Evolutionary conservation across 345 rosid species (phyloP), one percentile per base, ranked within the genome.

Genomic region (Geranium brycei): DNA sequence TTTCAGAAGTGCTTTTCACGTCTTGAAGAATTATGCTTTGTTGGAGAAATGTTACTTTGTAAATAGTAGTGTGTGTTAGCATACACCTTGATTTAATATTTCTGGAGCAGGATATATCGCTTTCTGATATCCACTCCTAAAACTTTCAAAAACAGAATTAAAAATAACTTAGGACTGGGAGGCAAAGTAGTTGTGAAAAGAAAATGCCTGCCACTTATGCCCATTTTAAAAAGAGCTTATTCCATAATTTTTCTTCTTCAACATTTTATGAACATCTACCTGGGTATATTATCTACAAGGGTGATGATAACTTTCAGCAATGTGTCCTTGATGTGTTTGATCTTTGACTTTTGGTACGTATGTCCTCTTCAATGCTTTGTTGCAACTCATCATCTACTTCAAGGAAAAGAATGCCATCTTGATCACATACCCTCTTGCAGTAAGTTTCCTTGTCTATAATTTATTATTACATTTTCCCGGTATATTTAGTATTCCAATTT

Each of bases 401-500:
- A 89, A 89, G 79, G 96, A 89, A 73, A 89, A 89, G 85, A 78
- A 89, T 13, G 91, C 95, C 0, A 83, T 89, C 59, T 74, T 89
- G 61, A 85, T 83, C 68, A 89, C 96, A n/a, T 87, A 87, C 77
- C 96, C 96, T 66, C 96, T 75, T 41, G 79, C 77, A 80, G 96
- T 81, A 66, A 76, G 78, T 68, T 16, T 71, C 17, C 51, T 38
- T n/a, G n/a, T 0, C 55, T 59, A 23, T 72, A 15, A 57, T 3
- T 15, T 57, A 16, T 57, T n/a, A 7, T 57, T 57, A 17, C 19
- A 57, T 5, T 17, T 57, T 57, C n/a, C 14, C 14, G 7, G 15
- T 47, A 13, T 8, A 3, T 47, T 47, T 10, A 6, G 7, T 10
- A 47, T 13, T 11, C 3, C 53, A 47, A 47, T 7, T 8, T 47